A percentile compares a stretch with the other conserved stretches of the same genome.
phyloP scores from a whole-genome alignment of 139 green algal species.

The Chlorella sp. region DNA sequence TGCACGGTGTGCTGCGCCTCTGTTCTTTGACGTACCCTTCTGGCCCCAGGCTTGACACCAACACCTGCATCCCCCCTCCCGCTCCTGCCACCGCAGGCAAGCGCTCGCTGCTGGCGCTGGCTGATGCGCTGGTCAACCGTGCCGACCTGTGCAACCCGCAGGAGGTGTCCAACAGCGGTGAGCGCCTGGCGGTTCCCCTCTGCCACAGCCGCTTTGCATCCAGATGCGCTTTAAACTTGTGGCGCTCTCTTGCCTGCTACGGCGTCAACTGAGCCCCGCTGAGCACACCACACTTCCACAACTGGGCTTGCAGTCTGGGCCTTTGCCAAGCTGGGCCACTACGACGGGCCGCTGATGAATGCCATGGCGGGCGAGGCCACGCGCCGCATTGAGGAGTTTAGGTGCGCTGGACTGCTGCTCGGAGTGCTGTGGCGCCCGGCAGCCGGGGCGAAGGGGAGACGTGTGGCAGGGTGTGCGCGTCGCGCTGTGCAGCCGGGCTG shows the following conservation, averaged over 20 bases:
- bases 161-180: slow-evolving; percentile 59
- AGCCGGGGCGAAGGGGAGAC: no score
- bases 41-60: no score
- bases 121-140: slow-evolving; percentile 37
- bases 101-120: slow-evolving; percentile 9
- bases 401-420: not conserved
- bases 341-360: slow-evolving; percentile 50
- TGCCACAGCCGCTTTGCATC: not conserved
- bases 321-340: slow-evolving; percentile 50
- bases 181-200: not conserved
- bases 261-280: not conserved
- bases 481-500: no score
- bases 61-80: no score
- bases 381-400: slow-evolving; percentile 50
- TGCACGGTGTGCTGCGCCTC: no score
- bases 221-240: not conserved
- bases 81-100: no score
- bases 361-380: slow-evolving; percentile 37
- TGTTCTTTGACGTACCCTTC: no score
- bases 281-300: not conserved
- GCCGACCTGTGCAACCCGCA: slow-evolving; percentile 57
- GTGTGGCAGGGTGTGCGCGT: no score
- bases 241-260: not conserved
- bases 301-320: slow-evolving; percentile 22
- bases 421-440: not conserved